These are phyloP conservation scores for Chlamydomonas eustigma DNA, from an alignment of 139 green algal species.

Conservation along the genomic window DNA sequence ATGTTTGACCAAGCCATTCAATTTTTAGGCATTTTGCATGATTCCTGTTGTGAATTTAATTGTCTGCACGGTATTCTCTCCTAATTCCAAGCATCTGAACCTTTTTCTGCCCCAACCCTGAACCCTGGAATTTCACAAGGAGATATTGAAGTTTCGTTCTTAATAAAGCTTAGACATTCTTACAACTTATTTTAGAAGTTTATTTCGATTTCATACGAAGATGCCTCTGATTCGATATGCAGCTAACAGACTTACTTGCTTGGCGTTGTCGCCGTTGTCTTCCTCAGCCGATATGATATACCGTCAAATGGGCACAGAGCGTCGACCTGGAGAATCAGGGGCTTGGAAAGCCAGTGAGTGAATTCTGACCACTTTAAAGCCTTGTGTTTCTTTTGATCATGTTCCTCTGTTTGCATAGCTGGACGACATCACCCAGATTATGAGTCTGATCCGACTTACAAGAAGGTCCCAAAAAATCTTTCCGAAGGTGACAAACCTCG, in stretches of 20 bases:
- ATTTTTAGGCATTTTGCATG: too few relatives aligned
- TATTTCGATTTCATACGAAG: too few relatives aligned
- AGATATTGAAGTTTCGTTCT: too few relatives aligned
- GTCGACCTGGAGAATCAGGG: slow-evolving; percentile 34
- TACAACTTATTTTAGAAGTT: too few relatives aligned
- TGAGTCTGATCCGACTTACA: slow-evolving; percentile 54
- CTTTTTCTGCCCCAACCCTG: too few relatives aligned
- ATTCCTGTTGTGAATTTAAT: too few relatives aligned
- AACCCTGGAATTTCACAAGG: too few relatives aligned
- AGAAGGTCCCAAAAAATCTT: slow-evolving; percentile 49
- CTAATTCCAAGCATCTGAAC: too few relatives aligned
- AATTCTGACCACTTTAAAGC: not conserved
- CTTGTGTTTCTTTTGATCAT: not conserved
- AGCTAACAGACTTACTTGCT: slow-evolving; percentile 14
- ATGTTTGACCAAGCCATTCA: too few relatives aligned
- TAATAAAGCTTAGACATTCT: too few relatives aligned
- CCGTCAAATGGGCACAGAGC: slow-evolving; percentile 36
- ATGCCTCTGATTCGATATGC: slow-evolving; percentile 31
- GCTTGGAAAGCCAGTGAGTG: slow-evolving; percentile 41
- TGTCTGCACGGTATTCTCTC: too few relatives aligned
- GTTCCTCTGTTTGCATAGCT: slow-evolving; percentile 15
- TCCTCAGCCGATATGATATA: slow-evolving; percentile 20
- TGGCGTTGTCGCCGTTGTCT: not conserved
- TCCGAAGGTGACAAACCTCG: slow-evolving; percentile 34
- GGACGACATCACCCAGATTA: slow-evolving; percentile 37